A percentile compares a stretch with the other conserved stretches of the same genome.
Evolutionary conservation across 1,139 yeast species (phyloP).

Genomic region (Saccharomyces hybrid): DNA sequence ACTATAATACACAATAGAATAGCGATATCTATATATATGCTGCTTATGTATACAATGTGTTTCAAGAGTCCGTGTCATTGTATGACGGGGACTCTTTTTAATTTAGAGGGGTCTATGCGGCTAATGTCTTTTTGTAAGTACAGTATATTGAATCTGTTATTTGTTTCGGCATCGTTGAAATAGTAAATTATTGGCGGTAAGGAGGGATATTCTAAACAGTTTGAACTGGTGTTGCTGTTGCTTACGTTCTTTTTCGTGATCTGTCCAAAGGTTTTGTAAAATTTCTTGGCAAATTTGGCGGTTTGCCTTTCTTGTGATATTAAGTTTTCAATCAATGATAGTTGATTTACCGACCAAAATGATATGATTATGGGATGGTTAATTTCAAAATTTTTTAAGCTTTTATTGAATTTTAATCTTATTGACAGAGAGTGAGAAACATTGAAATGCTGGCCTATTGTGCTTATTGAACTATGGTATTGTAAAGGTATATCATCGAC

Average conservation of each 20-base stretch:
- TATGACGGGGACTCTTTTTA: conserved; percentile 20
- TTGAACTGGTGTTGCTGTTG: conserved; percentile 12
- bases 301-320: conserved; percentile 47
- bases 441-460: conserved; percentile 45
- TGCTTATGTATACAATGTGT: not conserved
- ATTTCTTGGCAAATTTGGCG: conserved; percentile 34
- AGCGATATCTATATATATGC: not conserved
- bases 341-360: conserved; percentile 43
- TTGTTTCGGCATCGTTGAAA: conserved; percentile 12
- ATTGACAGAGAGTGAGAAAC: conserved; percentile 46
- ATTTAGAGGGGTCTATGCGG: not conserved
- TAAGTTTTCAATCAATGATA: conserved; percentile 41
- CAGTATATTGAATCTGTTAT: conserved; percentile 14
- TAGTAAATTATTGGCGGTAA: conserved; percentile 29
- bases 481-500: conserved; percentile 30
- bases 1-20: not conserved
- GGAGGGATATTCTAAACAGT: conserved; percentile 30
- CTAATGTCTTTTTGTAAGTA: not conserved
- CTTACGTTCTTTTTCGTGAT: conserved; percentile 17
- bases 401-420: conserved; percentile 43
- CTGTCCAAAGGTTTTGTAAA: conserved; percentile 29
- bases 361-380: conserved; percentile 48
- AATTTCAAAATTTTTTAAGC: conserved; percentile 41
- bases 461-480: conserved; percentile 37
- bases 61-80: conserved; percentile 12